Conservation (phyloP, 331 rosid genomes). For the Arachis monticola region DNA sequence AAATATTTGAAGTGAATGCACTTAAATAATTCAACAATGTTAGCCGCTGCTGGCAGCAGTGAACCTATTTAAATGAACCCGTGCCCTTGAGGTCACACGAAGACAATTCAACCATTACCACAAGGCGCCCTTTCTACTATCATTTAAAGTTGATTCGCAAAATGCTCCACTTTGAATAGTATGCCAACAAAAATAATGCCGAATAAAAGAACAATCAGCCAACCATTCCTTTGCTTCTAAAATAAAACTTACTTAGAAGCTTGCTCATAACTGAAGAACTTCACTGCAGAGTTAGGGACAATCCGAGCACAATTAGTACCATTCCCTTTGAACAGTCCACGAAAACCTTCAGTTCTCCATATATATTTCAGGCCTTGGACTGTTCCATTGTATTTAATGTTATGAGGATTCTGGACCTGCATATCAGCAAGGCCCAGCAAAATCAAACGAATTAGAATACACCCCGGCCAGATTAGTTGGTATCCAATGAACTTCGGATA, state of each 20-base stretch:
- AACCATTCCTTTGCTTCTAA: neutral
- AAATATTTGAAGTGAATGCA: conserved; percentile 4
- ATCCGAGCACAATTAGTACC: conserved; percentile 99
- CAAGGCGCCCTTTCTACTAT: neutral
- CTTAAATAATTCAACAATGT: conserved; percentile 9
- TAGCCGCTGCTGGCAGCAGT: conserved; percentile 13
- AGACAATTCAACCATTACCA: too few relatives aligned
- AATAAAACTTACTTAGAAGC: conserved; percentile 84
- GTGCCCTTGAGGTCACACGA: neutral
- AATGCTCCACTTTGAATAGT: conserved; percentile 13
- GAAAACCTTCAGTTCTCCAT: conserved; percentile 97
- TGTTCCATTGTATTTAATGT: conserved; percentile 91
- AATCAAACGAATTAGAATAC: conserved; percentile 18
- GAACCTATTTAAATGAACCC: conserved; percentile 1
- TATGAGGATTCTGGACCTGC: conserved; percentile 98
- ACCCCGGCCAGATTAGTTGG: neutral
- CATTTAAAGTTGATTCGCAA: conserved; percentile 15
- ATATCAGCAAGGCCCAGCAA: conserved; percentile 34
- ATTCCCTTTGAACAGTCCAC: conserved; percentile 95
- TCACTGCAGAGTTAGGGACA: conserved; percentile 98
- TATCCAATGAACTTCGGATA: neutral
- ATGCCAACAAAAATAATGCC: conserved; percentile 15
- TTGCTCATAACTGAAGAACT: conserved; percentile 98
- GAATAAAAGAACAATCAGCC: neutral
- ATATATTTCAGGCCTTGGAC: conserved; percentile 94